Evolutionary conservation across 768 basidiomycete genomes (phyloP).

Genomic region (Suillus subluteus): DNA sequence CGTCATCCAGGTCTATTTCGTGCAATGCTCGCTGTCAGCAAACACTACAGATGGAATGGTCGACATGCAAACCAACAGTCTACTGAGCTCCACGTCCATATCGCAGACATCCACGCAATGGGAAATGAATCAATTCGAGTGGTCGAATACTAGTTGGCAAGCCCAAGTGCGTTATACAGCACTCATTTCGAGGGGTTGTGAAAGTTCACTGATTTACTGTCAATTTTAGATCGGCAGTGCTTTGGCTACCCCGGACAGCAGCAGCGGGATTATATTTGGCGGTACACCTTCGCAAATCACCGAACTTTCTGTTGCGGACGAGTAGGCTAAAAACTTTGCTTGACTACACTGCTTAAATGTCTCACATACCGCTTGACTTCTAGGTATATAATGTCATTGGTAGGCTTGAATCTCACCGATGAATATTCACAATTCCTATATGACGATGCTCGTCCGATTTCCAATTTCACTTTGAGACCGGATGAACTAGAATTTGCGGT

Average conservation of each 20-base stretch:
- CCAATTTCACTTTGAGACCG: slow-evolving; percentile 10
- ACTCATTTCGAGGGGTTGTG: neutral
- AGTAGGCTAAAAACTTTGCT: neutral
- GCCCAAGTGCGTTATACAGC: neutral
- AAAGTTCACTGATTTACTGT: neutral
- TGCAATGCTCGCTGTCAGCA: neutral
- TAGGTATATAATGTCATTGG: neutral
- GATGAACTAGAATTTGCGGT: slow-evolving; percentile 18
- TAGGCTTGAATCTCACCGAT: neutral
- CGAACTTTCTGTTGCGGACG: neutral
- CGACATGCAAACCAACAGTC: neutral
- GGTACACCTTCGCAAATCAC: neutral
- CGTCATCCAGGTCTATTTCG: neutral
- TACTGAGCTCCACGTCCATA: neutral
- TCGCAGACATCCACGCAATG: neutral
- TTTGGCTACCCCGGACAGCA: neutral
- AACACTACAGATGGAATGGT: neutral
- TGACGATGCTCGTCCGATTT: neutral
- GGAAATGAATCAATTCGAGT: neutral
- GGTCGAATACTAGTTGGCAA: neutral
- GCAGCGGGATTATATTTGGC: neutral
- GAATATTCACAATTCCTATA: neutral
- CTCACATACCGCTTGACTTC: neutral
- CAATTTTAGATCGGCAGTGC: neutral
- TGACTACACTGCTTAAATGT: neutral